These are phyloP conservation scores for Eustoma russellianum DNA, from an alignment of 257 asterid species.

Conservation along the genomic window DNA sequence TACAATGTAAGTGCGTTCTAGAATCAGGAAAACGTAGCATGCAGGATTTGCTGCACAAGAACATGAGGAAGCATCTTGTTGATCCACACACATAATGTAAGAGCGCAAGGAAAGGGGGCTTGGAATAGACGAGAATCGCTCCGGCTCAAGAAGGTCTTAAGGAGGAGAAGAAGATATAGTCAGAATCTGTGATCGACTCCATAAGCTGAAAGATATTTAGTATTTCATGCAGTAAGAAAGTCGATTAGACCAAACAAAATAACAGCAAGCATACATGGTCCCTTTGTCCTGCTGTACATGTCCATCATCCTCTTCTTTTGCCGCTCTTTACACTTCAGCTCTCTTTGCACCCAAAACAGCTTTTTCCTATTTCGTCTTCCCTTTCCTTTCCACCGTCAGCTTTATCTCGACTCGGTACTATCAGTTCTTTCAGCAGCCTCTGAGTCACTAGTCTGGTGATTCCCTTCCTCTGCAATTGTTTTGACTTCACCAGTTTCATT, in stretches of 20 bases:
- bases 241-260: slow-evolving; percentile 19
- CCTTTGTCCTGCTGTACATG: slow-evolving; percentile 18
- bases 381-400: slow-evolving; percentile 7
- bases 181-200: neutral
- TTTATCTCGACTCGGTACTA: slow-evolving; percentile 17
- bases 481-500: slow-evolving; percentile 16
- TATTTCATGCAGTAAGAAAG: slow-evolving; percentile 8
- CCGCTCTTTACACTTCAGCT: slow-evolving; percentile 69
- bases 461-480: slow-evolving; percentile 23
- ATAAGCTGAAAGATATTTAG: slow-evolving; percentile 9
- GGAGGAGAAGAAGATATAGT: slow-evolving; percentile 1
- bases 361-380: slow-evolving; percentile 7
- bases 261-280: slow-evolving; percentile 17
- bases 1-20: no score
- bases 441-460: slow-evolving; percentile 15
- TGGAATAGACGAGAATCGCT: no score
- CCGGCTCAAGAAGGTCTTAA: neutral
- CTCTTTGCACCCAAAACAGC: slow-evolving; percentile 25
- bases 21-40: no score
- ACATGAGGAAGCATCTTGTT: no score
- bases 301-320: slow-evolving; percentile 14
- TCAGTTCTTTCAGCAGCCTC: slow-evolving; percentile 6
- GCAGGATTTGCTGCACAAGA: no score
- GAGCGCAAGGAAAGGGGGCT: no score
- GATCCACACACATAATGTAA: no score